phyloP scores from a whole-genome alignment of 139 green algal species.

The Picochlorum sp. region DNA sequence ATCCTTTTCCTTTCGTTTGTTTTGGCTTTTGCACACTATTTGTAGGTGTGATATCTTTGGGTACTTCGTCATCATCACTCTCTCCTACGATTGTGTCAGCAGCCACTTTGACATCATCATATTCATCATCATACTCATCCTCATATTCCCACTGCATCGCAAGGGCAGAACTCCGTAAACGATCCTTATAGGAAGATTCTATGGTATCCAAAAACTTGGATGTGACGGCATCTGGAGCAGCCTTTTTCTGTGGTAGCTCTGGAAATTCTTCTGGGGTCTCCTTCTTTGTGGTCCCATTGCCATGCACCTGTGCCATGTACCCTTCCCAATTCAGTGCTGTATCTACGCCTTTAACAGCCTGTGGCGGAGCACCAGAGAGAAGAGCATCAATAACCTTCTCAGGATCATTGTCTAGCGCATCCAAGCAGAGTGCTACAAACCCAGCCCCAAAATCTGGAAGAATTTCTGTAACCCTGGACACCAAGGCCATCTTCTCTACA shows the following conservation, averaged over 20 bases:
- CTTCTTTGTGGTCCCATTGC: background rate
- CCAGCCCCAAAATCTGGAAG: conserved; percentile 67
- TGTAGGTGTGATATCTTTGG: background rate
- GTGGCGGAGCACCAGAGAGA: conserved; percentile 54
- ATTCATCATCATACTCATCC: conserved; percentile 80
- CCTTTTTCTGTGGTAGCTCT: conserved; percentile 1
- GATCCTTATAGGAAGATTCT: conserved; percentile 19
- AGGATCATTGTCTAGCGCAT: conserved; percentile 28
- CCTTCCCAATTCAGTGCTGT: conserved; percentile 13
- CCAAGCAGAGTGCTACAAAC: conserved; percentile 53
- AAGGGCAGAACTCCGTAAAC: conserved; percentile 10
- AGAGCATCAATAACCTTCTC: conserved; percentile 60
- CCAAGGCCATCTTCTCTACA: background rate
- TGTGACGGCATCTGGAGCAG: conserved; percentile 6
- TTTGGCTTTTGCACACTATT: background rate
- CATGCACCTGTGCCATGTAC: background rate
- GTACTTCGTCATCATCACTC: conserved; percentile 32
- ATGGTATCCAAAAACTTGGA: conserved; percentile 21
- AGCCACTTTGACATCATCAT: conserved; percentile 54
- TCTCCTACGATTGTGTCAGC: conserved; percentile 49
- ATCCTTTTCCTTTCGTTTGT: conserved; percentile 8
- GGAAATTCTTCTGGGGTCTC: background rate
- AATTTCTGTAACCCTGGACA: conserved; percentile 51
- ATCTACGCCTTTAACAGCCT: conserved; percentile 38
- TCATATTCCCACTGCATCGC: conserved; percentile 62